Conservation (phyloP, 2,329 filamentous ascomycete species). For the Passalora sequoiae region DNA sequence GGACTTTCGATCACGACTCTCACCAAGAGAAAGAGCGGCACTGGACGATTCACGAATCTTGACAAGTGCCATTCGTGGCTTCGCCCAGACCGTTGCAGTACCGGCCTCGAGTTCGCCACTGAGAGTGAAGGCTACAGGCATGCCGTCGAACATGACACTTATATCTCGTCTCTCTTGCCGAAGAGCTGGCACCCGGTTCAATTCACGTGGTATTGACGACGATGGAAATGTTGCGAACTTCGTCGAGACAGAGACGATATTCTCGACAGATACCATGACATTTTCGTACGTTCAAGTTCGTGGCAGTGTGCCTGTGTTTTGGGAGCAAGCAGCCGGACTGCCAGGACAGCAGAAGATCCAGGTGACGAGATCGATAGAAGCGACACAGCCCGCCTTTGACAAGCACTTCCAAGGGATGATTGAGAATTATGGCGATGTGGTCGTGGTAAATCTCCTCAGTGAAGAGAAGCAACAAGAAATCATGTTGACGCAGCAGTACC, state of each 20-base stretch:
- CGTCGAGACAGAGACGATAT: conserved; percentile 93
- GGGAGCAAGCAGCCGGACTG: conserved; percentile 87
- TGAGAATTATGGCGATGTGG: conserved; percentile 79
- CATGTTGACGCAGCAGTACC: conserved; percentile 75
- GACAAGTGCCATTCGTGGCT: conserved; percentile 90
- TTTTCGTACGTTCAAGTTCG: conserved; percentile 93
- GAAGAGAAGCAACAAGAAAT: conserved; percentile 80
- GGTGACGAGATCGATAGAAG: conserved; percentile 80
- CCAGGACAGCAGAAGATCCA: conserved; percentile 93
- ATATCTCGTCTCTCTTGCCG: conserved; percentile 88
- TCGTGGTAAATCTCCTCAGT: conserved; percentile 91
- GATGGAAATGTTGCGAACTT: conserved; percentile 97
- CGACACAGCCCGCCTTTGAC: conserved; percentile 89
- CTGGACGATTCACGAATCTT: conserved; percentile 85
- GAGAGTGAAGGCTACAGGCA: conserved; percentile 59
- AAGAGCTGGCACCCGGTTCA: conserved; percentile 90
- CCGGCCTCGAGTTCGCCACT: conserved; percentile 71
- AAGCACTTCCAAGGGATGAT: conserved; percentile 90
- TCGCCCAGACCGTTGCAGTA: conserved; percentile 80
- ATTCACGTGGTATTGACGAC: conserved; percentile 94
- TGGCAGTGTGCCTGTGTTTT: conserved; percentile 92
- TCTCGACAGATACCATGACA: conserved; percentile 71
- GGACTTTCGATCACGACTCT: conserved; percentile 76
- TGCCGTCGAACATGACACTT: conserved; percentile 78
- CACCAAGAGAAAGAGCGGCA: conserved; percentile 66